These are phyloP conservation scores for Camellia lanceoleosa DNA, from an alignment of 148 eudicot genomes.

Conservation along the genomic window DNA sequence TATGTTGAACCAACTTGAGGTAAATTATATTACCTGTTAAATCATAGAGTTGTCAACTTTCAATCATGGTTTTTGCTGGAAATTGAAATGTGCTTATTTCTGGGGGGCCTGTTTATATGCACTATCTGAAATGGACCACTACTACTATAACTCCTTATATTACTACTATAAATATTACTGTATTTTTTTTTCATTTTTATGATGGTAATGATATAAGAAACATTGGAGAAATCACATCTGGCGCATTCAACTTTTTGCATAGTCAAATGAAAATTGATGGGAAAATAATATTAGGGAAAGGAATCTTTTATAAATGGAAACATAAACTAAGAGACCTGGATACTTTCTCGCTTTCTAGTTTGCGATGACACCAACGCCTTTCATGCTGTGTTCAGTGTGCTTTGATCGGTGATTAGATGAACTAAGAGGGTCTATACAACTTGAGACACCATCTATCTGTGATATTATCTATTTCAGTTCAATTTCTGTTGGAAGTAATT, in stretches of 20 bases:
- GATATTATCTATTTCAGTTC: neutral
- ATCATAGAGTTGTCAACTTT: neutral
- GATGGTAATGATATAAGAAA: neutral
- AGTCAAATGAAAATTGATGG: neutral
- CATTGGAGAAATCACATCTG: neutral
- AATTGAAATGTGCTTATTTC: neutral
- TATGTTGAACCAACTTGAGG: constrained; percentile 84
- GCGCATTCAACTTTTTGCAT: neutral
- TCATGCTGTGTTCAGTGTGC: neutral
- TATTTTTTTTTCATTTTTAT: neutral
- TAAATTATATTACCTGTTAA: constrained; percentile 16
- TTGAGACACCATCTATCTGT: neutral
- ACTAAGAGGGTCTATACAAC: neutral
- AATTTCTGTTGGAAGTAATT: neutral
- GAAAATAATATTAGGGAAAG: neutral
- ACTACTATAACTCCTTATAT: neutral
- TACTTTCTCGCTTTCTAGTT: neutral
- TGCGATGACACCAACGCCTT: neutral
- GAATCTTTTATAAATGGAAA: neutral
- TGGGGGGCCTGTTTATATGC: neutral
- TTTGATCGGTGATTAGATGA: neutral
- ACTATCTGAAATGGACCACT: neutral
- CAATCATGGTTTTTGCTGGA: neutral
- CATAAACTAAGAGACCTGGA: neutral
- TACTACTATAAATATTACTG: neutral